phyloP scores from a whole-genome alignment of 129 eudicot species.

The Flaveria robusta region DNA sequence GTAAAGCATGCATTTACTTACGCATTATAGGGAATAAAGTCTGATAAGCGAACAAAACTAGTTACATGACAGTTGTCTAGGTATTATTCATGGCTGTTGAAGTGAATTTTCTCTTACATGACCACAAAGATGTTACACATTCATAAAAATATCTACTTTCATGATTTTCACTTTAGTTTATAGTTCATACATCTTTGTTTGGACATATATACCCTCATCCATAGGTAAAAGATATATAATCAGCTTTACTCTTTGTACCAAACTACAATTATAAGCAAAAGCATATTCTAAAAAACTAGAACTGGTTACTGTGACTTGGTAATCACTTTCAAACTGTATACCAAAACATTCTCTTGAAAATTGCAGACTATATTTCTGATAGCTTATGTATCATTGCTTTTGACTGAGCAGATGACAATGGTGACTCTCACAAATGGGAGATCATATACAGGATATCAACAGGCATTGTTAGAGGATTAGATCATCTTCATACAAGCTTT shows the following conservation, averaged over 20 bases:
- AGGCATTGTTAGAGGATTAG: constrained; percentile 71
- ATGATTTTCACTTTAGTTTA: background rate
- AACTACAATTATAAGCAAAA: too few species aligned
- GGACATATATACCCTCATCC: background rate
- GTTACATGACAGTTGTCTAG: background rate
- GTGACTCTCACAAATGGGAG: constrained; percentile 75
- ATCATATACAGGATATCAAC: constrained; percentile 56
- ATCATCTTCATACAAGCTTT: constrained; percentile 64
- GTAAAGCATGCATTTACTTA: background rate
- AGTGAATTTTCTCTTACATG: background rate
- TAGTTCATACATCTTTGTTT: background rate
- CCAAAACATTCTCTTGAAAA: background rate
- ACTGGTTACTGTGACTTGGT: too few species aligned
- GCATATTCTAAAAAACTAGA: background rate
- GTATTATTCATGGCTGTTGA: background rate
- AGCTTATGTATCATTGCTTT: constrained; percentile 17
- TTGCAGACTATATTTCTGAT: background rate
- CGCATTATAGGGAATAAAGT: background rate
- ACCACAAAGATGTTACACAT: background rate
- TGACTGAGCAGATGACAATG: constrained; percentile 61
- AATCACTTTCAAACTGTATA: too few species aligned
- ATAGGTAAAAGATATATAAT: too few species aligned
- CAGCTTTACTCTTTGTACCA: too few species aligned
- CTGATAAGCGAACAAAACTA: background rate
- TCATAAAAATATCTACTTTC: too few species aligned